Base-by-base conservation (phyloP, 179 eudicot genomes). In the Pouteria campechiana region DNA sequence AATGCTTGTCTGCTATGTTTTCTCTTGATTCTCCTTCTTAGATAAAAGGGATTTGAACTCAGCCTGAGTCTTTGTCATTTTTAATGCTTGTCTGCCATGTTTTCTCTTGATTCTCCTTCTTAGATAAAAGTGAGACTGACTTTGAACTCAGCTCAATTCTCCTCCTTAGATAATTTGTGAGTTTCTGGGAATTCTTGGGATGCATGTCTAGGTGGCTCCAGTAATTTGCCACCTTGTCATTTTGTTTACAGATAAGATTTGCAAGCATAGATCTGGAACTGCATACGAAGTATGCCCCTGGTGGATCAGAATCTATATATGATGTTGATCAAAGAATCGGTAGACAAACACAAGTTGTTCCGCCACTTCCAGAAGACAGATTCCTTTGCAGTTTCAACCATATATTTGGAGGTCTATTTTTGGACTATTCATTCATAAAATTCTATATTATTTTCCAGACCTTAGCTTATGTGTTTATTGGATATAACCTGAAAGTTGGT, bases 361-460 rank as follows among this genome's bases (percentile, higher is more conserved):
- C 96, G 63, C 89, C 88, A 24, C 68, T 92, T 46, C 81, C 93
- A 29, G 99, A 87, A 61, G 96, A 92, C 46, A 75, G 80, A 50
- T 83, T 83, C 57, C 93, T 92, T 40, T 79, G 94, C 49, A 35
- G 99, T 55, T 92, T 92, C 64, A 80, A 81, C 78, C 99, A 92
- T 69, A 83, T 92, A 46, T 92, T 92, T 73, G 99, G 94, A 65
- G 99, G 94, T 83, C 52, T 38, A 44, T 35, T 14, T 17, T 29
- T 15, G 3, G 20, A 2, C 9, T 24, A 14, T 23, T 37, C 32
- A 39, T 25, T 38, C 25, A 12, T 14, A 11, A 13, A 34, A 31
- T 41, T 31, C 13, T 17, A 13, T 33, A 18, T 30, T 46, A 13
- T 53, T 40, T 36, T 32, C 17, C 14, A 33, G 25, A 33, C n/a